Percentiles rank a stretch among this genome's conserved stretches.
Evolutionary conservation across 2,329 filamentous ascomycete species (phyloP).

Genomic region (Periconia macrospinosa): DNA sequence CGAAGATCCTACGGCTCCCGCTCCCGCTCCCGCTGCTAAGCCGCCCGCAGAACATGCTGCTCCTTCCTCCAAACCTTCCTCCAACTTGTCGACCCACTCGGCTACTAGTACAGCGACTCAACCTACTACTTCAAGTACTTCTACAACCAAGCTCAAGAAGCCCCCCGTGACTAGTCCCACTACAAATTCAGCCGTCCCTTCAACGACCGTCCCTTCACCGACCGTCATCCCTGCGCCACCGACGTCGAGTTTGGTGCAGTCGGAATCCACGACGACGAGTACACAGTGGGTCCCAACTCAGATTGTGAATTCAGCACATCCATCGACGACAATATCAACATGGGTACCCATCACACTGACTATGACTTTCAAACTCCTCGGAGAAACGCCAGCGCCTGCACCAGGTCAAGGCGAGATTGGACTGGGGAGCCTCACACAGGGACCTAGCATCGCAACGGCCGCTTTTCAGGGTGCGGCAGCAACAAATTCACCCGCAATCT

Average conservation of each 20-base stretch:
- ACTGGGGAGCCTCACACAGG: slow-evolving; percentile 38
- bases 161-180: neutral
- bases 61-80: neutral
- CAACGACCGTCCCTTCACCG: neutral
- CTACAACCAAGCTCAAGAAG: neutral
- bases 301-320: slow-evolving; percentile 19
- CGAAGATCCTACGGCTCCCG: slow-evolving; percentile 2
- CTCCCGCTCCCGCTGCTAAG: neutral
- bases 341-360: slow-evolving; percentile 37
- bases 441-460: slow-evolving; percentile 30
- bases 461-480: slow-evolving; percentile 21
- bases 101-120: neutral
- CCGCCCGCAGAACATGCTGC: slow-evolving; percentile 5
- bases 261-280: slow-evolving; percentile 29
- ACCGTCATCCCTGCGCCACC: neutral
- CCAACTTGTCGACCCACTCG: no score
- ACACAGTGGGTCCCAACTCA: slow-evolving; percentile 38
- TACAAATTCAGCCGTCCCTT: neutral
- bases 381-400: slow-evolving; percentile 18
- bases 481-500: slow-evolving; percentile 3
- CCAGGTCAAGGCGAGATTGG: slow-evolving; percentile 37
- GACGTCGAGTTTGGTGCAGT: neutral
- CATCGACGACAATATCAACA: slow-evolving; percentile 11
- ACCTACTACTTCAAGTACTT: slow-evolving; percentile 1
- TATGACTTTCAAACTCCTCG: slow-evolving; percentile 29